Evolutionary conservation across 371 early-diverging fungal species (phyloP), one percentile per base, ranked within the genome.

Genomic region (Saksenaea oblongispora): DNA sequence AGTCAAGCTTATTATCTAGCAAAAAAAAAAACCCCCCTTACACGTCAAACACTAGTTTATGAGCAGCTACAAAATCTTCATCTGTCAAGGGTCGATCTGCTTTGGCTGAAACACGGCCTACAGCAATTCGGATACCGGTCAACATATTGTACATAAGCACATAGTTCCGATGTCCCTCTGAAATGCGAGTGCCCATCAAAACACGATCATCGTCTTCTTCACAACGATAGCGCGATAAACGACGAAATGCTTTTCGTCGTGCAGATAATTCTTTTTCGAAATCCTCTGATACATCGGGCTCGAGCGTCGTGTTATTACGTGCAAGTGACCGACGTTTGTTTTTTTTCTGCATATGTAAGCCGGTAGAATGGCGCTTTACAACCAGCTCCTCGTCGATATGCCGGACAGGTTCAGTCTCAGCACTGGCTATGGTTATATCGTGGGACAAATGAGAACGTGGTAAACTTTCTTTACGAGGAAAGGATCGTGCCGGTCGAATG

Each of bases 141-240:
- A 96, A 75, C 97, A 96, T 96, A 67, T 97, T 93, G 80, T 96
- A 96, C 97, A 95, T 96, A 34, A 96, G 80, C 59, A 93, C 86
- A 65, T 87, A 85, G 65, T 87, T 87, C 31, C 74, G 82, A 66
- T 87, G 86, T 27, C 78, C 86, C 60, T 85, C 86, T 14, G 77
- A 82, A 34, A 87, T 85, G 17, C 83, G 74, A 22, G 85, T 87
- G 22, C 87, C 87, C 56, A 87, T 82, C 47, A 83, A 41, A 3
- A 83, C 83, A 24, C 74, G 72, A 53, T 84, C 83, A 36, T 78
- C 76, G 4, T 82, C 77, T 13, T 76, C 73, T 10, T 63, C 56
- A 5, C 44, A 47, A 26, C 59, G 55, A 14, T 63, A 54, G 28
- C 73, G 69, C n/a, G 74, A 74, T 8, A 74, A 24, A 9, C 77